Conservation (phyloP, 371 early-diverging fungal species). For the Syncephalastrum contaminatum region DNA sequence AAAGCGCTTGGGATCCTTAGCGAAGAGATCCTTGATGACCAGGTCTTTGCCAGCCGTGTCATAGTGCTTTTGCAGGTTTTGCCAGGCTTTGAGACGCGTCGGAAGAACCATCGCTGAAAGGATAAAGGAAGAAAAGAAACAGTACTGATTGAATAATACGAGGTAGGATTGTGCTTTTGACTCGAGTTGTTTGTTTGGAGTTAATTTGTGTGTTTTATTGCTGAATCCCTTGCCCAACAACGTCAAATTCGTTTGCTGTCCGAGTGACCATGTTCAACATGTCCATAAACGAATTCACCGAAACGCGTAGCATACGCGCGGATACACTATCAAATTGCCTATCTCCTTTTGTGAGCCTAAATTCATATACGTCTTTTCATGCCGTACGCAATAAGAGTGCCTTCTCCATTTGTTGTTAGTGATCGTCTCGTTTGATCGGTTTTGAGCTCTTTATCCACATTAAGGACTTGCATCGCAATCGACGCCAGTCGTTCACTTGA, state of each 20-base stretch:
- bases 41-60: constrained; percentile 72
- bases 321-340: constrained; percentile 46
- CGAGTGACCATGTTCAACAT: constrained; percentile 49
- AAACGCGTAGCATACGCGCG: constrained; percentile 47
- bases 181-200: neutral
- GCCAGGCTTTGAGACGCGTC: constrained; percentile 76
- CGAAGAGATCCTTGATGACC: constrained; percentile 79
- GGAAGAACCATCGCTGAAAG: constrained; percentile 60
- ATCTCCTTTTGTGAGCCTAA: neutral
- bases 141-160: too few species aligned
- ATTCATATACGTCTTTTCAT: neutral
- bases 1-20: constrained; percentile 74
- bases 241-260: constrained; percentile 43
- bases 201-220: too few species aligned
- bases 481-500: constrained; percentile 35
- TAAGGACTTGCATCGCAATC: constrained; percentile 39
- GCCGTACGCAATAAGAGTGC: constrained; percentile 13
- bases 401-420: constrained; percentile 3
- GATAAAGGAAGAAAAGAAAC: constrained; percentile 1
- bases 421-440: constrained; percentile 43
- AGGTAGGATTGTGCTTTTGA: neutral
- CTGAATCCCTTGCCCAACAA: too few species aligned
- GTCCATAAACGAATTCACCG: constrained; percentile 51
- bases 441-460: constrained; percentile 50
- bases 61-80: constrained; percentile 85